These are phyloP conservation scores for Tricholoma saponaceum DNA, from an alignment of 768 basidiomycete genomes.

Conservation along the genomic window DNA sequence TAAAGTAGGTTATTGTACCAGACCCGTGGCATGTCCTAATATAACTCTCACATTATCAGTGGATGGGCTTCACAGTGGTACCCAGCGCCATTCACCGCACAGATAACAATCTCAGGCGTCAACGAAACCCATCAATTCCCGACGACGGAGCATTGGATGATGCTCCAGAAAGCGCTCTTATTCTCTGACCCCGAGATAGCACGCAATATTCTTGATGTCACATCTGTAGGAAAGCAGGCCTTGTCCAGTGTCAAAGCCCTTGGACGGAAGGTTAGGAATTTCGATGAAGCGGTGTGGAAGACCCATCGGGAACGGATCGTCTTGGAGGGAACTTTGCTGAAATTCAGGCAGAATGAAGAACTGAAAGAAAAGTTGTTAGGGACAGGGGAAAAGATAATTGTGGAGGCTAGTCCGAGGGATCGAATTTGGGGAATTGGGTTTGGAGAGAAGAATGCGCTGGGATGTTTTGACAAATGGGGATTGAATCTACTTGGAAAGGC, in stretches of 20 bases:
- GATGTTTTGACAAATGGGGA: constrained; percentile 44
- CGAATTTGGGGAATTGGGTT: constrained; percentile 64
- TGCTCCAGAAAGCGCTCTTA: constrained; percentile 53
- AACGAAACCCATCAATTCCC: constrained; percentile 33
- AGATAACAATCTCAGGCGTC: constrained; percentile 25
- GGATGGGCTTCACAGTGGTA: constrained; percentile 53
- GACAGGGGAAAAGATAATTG: constrained; percentile 45
- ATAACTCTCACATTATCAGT: constrained; percentile 16
- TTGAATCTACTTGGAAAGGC: constrained; percentile 52
- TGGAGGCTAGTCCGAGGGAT: constrained; percentile 58
- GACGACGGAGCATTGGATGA: constrained; percentile 66
- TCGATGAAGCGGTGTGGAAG: constrained; percentile 48
- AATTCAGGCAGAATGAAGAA: constrained; percentile 47
- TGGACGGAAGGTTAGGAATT: constrained; percentile 46
- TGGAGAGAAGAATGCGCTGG: constrained; percentile 44
- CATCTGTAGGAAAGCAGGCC: constrained; percentile 23
- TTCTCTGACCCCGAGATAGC: constrained; percentile 45
- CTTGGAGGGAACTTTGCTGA: constrained; percentile 47
- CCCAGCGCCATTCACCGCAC: constrained; percentile 39
- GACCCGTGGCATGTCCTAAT: background rate
- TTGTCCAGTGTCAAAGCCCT: constrained; percentile 47
- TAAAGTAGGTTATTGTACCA: constrained; percentile 6
- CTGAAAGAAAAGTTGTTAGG: constrained; percentile 36
- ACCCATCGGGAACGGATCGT: constrained; percentile 45
- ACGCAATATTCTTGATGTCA: constrained; percentile 35